These are phyloP conservation scores for Cercospora brassicicola DNA, from an alignment of 2,329 filamentous ascomycete species.

Conservation along the genomic window DNA sequence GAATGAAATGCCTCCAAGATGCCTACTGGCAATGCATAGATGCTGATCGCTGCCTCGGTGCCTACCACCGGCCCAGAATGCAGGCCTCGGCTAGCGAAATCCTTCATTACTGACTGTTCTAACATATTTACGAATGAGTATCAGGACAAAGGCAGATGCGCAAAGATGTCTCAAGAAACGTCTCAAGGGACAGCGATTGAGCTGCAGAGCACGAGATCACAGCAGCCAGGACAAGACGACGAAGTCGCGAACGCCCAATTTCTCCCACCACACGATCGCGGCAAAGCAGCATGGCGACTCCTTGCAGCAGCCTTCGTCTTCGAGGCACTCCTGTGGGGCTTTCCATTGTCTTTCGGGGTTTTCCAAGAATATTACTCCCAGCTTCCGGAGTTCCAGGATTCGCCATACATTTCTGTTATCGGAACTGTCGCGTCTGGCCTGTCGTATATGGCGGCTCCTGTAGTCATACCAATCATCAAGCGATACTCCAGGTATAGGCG, in stretches of 20 bases:
- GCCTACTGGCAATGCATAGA: neutral
- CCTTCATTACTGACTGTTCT: no score
- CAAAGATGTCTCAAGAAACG: neutral
- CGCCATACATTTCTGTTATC: conserved; percentile 59
- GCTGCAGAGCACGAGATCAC: neutral
- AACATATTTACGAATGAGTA: no score
- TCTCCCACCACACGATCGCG: neutral
- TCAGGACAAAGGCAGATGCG: no score
- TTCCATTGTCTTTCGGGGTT: conserved; percentile 65
- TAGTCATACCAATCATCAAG: conserved; percentile 51
- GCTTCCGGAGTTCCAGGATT: conserved; percentile 58
- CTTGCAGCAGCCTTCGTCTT: neutral
- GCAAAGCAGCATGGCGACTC: neutral
- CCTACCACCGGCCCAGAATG: neutral
- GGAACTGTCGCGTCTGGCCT: conserved; percentile 63
- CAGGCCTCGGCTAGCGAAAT: neutral
- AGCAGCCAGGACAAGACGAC: no score
- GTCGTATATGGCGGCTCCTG: conserved; percentile 55
- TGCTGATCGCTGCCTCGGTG: neutral
- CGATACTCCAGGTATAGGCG: conserved; percentile 45
- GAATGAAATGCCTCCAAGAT: no score
- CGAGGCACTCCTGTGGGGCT: neutral
- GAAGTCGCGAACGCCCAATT: neutral
- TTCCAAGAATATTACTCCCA: conserved; percentile 69
- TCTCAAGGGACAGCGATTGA: neutral